phyloP scores from a whole-genome alignment of 2,329 filamentous ascomycete species.

The Alternaria arbusti region DNA sequence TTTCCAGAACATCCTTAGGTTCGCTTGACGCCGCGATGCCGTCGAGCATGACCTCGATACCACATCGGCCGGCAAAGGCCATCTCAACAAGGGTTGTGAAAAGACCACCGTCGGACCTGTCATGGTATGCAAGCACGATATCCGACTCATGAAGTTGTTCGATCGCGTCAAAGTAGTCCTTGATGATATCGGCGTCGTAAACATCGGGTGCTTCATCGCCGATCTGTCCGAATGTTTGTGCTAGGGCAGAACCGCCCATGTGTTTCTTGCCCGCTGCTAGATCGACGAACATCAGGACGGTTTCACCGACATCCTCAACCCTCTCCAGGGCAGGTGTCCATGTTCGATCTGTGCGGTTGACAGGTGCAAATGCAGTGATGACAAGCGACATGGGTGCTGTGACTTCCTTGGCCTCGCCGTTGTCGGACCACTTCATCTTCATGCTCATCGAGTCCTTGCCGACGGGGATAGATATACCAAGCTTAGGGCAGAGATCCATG shows the following conservation, averaged over 20 bases:
- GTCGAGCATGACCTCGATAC: slow-evolving; percentile 84
- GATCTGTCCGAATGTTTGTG: slow-evolving; percentile 85
- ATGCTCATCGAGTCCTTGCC: slow-evolving; percentile 99
- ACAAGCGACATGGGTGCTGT: slow-evolving; percentile 91
- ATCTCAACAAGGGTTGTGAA: slow-evolving; percentile 92
- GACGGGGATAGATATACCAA: slow-evolving; percentile 94
- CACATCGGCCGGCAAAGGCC: slow-evolving; percentile 96
- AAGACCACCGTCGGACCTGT: slow-evolving; percentile 90
- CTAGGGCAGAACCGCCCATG: slow-evolving; percentile 88
- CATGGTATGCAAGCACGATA: slow-evolving; percentile 90
- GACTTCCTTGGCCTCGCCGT: slow-evolving; percentile 76
- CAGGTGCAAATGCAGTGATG: slow-evolving; percentile 87
- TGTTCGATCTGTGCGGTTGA: slow-evolving; percentile 80
- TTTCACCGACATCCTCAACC: slow-evolving; percentile 86
- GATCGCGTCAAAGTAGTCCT: slow-evolving; percentile 91
- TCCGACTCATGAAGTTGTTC: slow-evolving; percentile 69
- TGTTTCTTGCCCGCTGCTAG: slow-evolving; percentile 80
- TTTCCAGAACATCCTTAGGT: slow-evolving; percentile 70
- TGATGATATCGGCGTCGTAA: slow-evolving; percentile 78
- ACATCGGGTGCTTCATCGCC: slow-evolving; percentile 88
- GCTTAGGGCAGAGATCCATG: slow-evolving; percentile 85
- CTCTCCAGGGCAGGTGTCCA: slow-evolving; percentile 92
- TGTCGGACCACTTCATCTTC: slow-evolving; percentile 87
- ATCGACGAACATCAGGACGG: slow-evolving; percentile 88
- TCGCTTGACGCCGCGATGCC: slow-evolving; percentile 68